Evolutionary conservation across 2,329 filamentous ascomycete genomes (phyloP), one percentile per base, ranked within the genome.

Genomic region (Scedosporium apiospermum): DNA sequence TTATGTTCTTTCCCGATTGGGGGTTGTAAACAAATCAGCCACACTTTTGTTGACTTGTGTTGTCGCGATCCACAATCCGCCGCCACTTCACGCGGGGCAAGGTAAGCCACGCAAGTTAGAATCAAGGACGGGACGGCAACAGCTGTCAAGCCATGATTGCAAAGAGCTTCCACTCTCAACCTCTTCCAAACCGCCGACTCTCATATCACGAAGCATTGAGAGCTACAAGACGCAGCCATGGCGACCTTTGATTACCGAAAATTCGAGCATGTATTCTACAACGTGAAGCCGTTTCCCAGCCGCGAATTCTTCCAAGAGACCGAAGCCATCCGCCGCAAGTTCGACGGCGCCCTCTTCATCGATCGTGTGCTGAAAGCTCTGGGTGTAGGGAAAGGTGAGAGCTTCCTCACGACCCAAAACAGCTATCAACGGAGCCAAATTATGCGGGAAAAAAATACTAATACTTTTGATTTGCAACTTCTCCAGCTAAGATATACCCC

Each of bases 301-400:
- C 80, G 84, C 63, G 80, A 82, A 64, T 73, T 81, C 38, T 76
- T 85, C 62, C 81, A 87, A 58, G 81, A 85, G 58, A 90, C 92
- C 62, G 80, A 88, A 64, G 76, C 80, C 34, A 84, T 84, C 70
- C 87, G 90, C 67, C 88, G 87, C 69, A 81, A 76, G 58, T 79
- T 92, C 21, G 85, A 87, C 65, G 88, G 88, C 67, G 78, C 82
- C 63, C 82, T 93, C 63, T 96, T 95, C 74, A 88, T 93, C 70
- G 91, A 96, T 72, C 85, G 88, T 62, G 84, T 96, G 49, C 77
- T 95, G 65, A 84, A 82, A 62, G 81, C 88, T 0, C 77, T 93
- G 30, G 85, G 88, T 30, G 83, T 95, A 63, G 80, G 81, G 67
- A 86, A 88, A 74, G 83, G 90, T 91, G 44, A 44, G 38, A 51